phyloP scores from a whole-genome alignment of 768 basidiomycete genomes.

The Leccinum imitatum region DNA sequence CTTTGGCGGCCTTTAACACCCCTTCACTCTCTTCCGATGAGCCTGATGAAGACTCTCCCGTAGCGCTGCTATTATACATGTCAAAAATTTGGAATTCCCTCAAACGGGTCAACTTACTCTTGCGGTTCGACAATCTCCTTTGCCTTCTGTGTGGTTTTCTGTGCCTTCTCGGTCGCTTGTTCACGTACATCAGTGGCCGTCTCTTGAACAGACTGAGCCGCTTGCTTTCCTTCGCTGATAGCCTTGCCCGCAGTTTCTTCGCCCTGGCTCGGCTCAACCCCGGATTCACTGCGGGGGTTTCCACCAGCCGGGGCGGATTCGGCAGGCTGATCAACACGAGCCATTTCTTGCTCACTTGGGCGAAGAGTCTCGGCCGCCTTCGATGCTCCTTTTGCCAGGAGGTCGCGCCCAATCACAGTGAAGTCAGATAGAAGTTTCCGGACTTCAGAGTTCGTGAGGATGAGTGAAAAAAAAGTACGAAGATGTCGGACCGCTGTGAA shows the following conservation, averaged over 20 bases:
- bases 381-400: constrained; percentile 70
- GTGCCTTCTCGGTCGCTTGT: constrained; percentile 10
- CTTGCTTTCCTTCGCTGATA: constrained; percentile 15
- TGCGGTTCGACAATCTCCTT: constrained; percentile 6
- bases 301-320: constrained; percentile 48
- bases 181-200: constrained; percentile 1
- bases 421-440: constrained; percentile 86
- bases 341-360: constrained; percentile 61
- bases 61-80: constrained; percentile 17
- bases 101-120: constrained; percentile 13
- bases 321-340: constrained; percentile 59
- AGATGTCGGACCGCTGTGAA: constrained; percentile 76
- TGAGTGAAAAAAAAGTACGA: constrained; percentile 80
- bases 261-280: constrained; percentile 31
- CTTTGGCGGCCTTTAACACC: constrained; percentile 30
- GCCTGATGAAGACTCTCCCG: constrained; percentile 18
- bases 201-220: constrained; percentile 17
- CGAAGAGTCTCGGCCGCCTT: constrained; percentile 70
- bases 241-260: constrained; percentile 32
- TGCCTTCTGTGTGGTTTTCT: constrained; percentile 3
- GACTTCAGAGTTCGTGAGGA: constrained; percentile 91
- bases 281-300: constrained; percentile 40
- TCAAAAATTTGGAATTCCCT: neutral
- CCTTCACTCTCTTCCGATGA: constrained; percentile 27
- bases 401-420: constrained; percentile 74